Base-by-base conservation (phyloP, 2,329 filamentous ascomycete species). In the Parastagonospora avenae region DNA sequence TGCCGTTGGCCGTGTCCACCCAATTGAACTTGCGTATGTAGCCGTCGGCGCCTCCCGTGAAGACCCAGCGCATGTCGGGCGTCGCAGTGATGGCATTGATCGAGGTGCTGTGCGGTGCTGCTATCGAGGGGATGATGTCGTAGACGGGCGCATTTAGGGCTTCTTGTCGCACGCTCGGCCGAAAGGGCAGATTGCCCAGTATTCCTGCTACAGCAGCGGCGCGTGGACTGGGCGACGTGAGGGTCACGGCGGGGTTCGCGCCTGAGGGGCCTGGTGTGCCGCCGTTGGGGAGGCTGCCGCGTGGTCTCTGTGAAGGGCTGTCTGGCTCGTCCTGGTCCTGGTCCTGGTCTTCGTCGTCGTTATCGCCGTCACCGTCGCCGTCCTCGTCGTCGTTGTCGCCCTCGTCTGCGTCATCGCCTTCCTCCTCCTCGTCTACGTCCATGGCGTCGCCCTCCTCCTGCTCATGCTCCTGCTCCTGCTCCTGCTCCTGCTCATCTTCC, bases 1-100 rank as follows among this genome's bases (percentile, higher is more conserved):
- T 97, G 58, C 92, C 92, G 70, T 99, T 99, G 61, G 95, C 92
- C 4, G 94, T 97, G 31, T 92, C 91, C 2, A 90, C 87, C 72
- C 94, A 96, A 72, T 99, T 95, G 76, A 95, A 97, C 74, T 97
- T 97, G 50, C 94, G 85, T 57, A 99, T 93, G 69, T 96, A 99
- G 41, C 94, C 93, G 75, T 99, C 94, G 0, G 90, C 88, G 1
- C 94, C 94, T 32, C 94, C 94, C 9, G 88, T 96, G 71, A 97
- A 92, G 73, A 96, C 93, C 83, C 92, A 97, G 48, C 92, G 85
- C 80, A 97, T 88, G 73, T 99, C 94, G 2, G 92, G 92, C 0
- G 94, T 99, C 29, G 94, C 88, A 19, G 92, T 87, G 51, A 99
- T 84, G 8, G 92, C 88, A 70, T 99, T 99, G 74, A 99, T 91